A percentile compares a stretch with the other conserved stretches of the same genome.
Evolutionary conservation across 1,139 yeast genomes (phyloP).

Genomic region (Arxiozyma slooffiae): DNA sequence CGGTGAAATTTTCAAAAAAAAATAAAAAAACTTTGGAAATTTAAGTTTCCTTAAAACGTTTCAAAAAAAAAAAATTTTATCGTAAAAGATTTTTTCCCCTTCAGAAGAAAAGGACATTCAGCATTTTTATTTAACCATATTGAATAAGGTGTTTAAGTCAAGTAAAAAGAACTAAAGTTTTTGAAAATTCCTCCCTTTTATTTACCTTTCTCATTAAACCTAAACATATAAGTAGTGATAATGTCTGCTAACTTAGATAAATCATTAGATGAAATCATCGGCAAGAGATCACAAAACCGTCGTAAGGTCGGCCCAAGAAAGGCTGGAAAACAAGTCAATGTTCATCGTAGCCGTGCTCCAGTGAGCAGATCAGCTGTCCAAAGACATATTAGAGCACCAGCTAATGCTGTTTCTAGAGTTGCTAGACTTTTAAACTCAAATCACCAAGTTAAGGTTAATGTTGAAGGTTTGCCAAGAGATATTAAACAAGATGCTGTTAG

Average conservation of each 20-base stretch:
- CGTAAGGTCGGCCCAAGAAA: conserved; percentile 27
- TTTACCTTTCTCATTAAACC: neutral
- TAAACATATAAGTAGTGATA: conserved; percentile 7
- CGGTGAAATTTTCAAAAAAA: too few species aligned
- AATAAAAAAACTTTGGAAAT: too few species aligned
- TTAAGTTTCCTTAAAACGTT: too few species aligned
- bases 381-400: conserved; percentile 25
- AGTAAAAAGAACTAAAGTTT: conserved; percentile 1
- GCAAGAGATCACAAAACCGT: conserved; percentile 45
- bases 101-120: too few species aligned
- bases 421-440: conserved; percentile 41
- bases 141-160: neutral
- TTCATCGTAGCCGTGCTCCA: conserved; percentile 19
- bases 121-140: neutral
- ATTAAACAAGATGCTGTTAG: conserved; percentile 66
- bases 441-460: conserved; percentile 64
- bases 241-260: conserved; percentile 75
- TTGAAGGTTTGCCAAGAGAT: conserved; percentile 70
- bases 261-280: conserved; percentile 90
- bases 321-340: conserved; percentile 24
- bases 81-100: neutral
- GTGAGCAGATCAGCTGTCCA: conserved; percentile 11
- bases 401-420: conserved; percentile 36
- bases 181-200: neutral
- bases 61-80: too few species aligned